Evolutionary conservation across 495 filamentous ascomycete genomes (phyloP), one percentile per base, ranked within the genome.

Genomic region (Aspergillus affinis): DNA sequence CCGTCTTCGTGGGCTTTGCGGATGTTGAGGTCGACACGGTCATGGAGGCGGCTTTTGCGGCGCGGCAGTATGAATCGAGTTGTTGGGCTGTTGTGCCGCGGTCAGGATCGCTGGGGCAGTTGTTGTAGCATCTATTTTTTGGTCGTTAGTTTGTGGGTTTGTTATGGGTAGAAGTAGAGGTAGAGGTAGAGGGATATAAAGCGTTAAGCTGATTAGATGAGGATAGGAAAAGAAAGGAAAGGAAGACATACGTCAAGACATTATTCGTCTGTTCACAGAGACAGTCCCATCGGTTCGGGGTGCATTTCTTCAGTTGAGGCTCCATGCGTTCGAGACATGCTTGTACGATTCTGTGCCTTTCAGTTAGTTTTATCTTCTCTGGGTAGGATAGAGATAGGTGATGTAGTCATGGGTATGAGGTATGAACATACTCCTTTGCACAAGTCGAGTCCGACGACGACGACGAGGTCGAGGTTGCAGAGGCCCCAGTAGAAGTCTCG

Each of bases 221-320:
- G n/a, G 20, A 23, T 23, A 27, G 30, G 30, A 45, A 27, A 15
- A 15, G 36, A 48, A 45, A 50, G 9, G 21, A 26, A 20, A 4
- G 47, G 21, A 36, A 19, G 15, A 61, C 64, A 36, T 65, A 76
- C 69, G 69, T 72, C 15, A 72, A 50, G 18, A 74, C 64, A 60
- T 68, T 72, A 58, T 58, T 67, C 49, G 61, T 69, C 61, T 74
- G 66, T 10, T 65, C 61, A 47, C 71, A 74, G 23, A 74, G 69
- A 61, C 71, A 74, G 6, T 30, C 30, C 69, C 69, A 74, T 44
- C 72, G 64, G 30, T 70, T 72, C 1, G 59, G 44, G 18, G 12
- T 30, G 53, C 76, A 79, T 21, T 44, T 59, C 18, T 56, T 12
- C 45, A 77, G 57, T 27, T 71, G 67, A 0, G 62, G 58, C 23